Percentiles rank a stretch among this genome's conserved stretches.
Conservation (phyloP, 305 asterid species). For the Caryopteris hybrid region DNA sequence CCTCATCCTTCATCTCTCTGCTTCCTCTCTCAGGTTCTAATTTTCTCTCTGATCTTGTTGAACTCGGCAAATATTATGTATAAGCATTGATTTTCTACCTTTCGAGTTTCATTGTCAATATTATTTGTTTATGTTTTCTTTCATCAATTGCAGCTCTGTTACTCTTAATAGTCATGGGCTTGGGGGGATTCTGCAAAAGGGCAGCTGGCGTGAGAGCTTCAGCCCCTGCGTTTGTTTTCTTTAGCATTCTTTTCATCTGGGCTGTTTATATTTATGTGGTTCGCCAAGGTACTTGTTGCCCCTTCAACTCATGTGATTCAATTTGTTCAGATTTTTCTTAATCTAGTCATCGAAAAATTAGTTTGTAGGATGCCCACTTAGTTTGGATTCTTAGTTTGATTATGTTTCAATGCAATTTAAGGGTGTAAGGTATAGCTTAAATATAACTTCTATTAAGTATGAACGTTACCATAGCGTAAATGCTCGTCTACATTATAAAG, state of each 20-base stretch:
- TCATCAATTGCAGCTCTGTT: conserved; percentile 33
- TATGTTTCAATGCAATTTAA: background rate
- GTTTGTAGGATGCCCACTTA: background rate
- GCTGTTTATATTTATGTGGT: conserved; percentile 30
- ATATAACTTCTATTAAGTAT: background rate
- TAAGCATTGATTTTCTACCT: background rate
- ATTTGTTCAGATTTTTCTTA: background rate
- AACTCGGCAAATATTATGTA: background rate
- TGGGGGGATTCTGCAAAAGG: conserved; percentile 44
- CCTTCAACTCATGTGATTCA: background rate
- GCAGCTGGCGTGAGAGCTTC: conserved; percentile 48
- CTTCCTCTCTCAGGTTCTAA: conserved; percentile 44
- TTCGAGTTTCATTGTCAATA: background rate
- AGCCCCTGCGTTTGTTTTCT: conserved; percentile 49
- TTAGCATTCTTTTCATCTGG: conserved; percentile 43
- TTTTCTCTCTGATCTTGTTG: background rate
- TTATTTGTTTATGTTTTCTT: background rate
- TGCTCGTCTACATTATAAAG: too few relatives aligned
- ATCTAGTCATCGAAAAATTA: background rate
- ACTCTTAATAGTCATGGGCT: conserved; percentile 34
- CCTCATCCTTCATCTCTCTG: conserved; percentile 25
- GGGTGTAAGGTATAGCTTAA: background rate
- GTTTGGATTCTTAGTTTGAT: conserved; percentile 3
- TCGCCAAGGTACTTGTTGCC: conserved; percentile 36
- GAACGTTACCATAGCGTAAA: too few relatives aligned